phyloP scores from a whole-genome alignment of 768 basidiomycete species.

The Boletus bicolor region DNA sequence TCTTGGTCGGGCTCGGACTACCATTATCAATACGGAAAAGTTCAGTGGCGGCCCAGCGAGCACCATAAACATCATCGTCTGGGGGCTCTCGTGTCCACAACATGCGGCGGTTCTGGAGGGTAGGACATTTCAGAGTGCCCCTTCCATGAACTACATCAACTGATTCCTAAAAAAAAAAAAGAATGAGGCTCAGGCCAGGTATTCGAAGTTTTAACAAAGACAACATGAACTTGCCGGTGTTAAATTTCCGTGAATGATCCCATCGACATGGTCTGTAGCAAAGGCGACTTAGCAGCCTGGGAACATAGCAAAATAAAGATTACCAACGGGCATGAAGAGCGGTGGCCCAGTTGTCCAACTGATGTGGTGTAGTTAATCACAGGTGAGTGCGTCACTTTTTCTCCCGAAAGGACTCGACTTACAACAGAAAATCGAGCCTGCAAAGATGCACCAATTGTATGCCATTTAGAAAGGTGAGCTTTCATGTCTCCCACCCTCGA shows the following conservation, averaged over 20 bases:
- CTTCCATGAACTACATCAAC: constrained; percentile 1
- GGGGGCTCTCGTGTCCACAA: too few species aligned
- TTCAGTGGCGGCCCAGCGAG: constrained; percentile 15
- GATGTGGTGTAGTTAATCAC: not conserved
- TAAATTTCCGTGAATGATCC: constrained; percentile 5
- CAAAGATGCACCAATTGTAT: not conserved
- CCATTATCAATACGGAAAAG: not conserved
- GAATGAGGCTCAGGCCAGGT: not conserved
- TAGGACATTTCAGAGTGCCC: not conserved
- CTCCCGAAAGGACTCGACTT: not conserved
- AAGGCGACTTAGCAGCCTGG: not conserved
- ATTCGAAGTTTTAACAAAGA: not conserved
- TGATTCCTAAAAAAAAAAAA: not conserved
- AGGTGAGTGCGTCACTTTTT: too few species aligned
- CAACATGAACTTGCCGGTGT: constrained; percentile 1
- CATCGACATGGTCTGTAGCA: not conserved
- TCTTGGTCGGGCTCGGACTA: constrained; percentile 2
- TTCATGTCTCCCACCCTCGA: too few species aligned
- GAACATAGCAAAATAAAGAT: not conserved
- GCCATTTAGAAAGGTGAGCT: too few species aligned
- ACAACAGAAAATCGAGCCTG: not conserved
- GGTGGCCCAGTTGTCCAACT: constrained; percentile 11
- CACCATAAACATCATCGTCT: not conserved
- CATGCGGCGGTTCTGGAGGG: not conserved
- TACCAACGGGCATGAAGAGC: not conserved